These are phyloP conservation scores for Sugiyamaella paludigena DNA, from an alignment of 1,139 yeast genomes.

Conservation along the genomic window DNA sequence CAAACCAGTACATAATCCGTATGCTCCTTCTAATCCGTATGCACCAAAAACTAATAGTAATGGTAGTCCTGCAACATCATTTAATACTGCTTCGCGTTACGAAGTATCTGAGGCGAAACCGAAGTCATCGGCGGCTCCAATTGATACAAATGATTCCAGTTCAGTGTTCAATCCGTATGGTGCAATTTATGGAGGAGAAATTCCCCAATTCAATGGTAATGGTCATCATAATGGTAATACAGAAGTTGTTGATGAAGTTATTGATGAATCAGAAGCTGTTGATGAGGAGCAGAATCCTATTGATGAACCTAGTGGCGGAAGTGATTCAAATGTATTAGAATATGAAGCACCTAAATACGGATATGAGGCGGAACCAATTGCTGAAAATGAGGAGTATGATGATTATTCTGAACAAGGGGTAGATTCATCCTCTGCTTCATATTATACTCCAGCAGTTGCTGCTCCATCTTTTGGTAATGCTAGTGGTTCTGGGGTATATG, in stretches of 20 bases:
- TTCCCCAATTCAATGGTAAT: background rate
- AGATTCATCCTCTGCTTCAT: background rate
- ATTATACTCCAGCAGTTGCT: slow-evolving; percentile 15
- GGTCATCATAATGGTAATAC: background rate
- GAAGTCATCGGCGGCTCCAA: background rate
- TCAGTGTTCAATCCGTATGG: slow-evolving; percentile 23
- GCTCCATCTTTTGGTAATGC: background rate
- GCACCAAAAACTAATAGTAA: slow-evolving; percentile 7
- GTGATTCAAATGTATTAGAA: too few species aligned
- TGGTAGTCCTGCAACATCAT: background rate
- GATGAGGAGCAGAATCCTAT: slow-evolving; percentile 10
- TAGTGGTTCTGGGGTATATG: background rate
- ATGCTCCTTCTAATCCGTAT: slow-evolving; percentile 20
- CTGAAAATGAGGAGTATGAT: slow-evolving; percentile 14
- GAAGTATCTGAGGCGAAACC: background rate
- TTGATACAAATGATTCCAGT: slow-evolving; percentile 1
- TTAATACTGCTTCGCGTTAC: background rate
- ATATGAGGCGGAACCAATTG: slow-evolving; percentile 20
- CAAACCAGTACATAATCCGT: slow-evolving; percentile 14
- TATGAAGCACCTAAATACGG: slow-evolving; percentile 28
- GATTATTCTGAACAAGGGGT: too few species aligned
- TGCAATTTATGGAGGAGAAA: slow-evolving; percentile 19
- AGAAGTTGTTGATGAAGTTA: background rate
- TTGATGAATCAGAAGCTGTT: background rate
- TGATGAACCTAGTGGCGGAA: slow-evolving; percentile 18